phyloP scores from a whole-genome alignment of 768 basidiomycete species.

The Suillus paluster region DNA sequence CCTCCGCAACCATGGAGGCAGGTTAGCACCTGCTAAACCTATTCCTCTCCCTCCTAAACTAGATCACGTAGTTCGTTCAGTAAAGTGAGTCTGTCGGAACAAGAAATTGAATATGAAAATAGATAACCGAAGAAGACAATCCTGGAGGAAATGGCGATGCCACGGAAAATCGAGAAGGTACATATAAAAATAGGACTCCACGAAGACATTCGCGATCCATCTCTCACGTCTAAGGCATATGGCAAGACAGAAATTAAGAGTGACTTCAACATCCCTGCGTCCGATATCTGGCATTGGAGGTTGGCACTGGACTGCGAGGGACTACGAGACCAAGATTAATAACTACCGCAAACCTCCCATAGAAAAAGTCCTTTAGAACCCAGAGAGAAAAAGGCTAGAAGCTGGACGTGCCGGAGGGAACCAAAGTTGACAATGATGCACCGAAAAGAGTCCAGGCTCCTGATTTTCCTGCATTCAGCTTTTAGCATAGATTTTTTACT shows the following conservation, averaged over 20 bases:
- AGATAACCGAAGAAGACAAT: constrained; percentile 31
- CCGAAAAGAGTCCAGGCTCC: not conserved
- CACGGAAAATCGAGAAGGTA: constrained; percentile 24
- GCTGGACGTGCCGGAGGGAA: not conserved
- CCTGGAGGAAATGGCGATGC: constrained; percentile 23
- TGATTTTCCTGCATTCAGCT: constrained; percentile 1
- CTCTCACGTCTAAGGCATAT: constrained; percentile 3
- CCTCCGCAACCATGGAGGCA: constrained; percentile 4
- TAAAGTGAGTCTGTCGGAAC: constrained; percentile 12
- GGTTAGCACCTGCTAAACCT: not conserved
- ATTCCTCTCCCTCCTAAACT: constrained; percentile 15
- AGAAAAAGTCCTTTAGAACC: not conserved
- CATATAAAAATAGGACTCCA: constrained; percentile 11
- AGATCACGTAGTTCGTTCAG: constrained; percentile 22
- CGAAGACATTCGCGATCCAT: constrained; percentile 8
- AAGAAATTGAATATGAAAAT: not conserved
- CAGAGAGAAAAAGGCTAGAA: constrained; percentile 5
- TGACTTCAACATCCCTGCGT: not conserved
- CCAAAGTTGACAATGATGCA: not conserved
- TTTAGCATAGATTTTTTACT: not conserved
- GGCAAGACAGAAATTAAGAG: not conserved
- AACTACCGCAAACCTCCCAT: constrained; percentile 12
- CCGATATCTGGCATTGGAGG: constrained; percentile 12
- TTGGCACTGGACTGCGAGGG: constrained; percentile 3
- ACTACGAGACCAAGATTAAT: not conserved